Percentiles rank a stretch among this genome's conserved stretches.
phyloP scores from a whole-genome alignment of 805 yeast genomes.

The Yarrowia alimentaria region DNA sequence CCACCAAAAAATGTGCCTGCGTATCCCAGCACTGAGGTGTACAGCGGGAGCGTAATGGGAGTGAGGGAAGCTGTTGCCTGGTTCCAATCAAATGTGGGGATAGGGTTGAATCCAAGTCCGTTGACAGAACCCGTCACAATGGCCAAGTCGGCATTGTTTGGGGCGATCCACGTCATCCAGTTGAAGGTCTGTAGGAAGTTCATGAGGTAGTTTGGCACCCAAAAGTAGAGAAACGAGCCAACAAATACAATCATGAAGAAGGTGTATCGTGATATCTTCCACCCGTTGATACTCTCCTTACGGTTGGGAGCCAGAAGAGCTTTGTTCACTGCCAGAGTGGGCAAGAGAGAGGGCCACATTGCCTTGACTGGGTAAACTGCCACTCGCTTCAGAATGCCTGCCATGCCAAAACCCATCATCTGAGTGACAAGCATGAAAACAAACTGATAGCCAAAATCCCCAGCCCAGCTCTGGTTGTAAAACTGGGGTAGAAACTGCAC shows the following conservation, averaged over 20 bases:
- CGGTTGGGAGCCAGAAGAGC: slow-evolving; percentile 41
- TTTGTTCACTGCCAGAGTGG: slow-evolving; percentile 53
- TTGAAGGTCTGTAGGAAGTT: slow-evolving; percentile 52
- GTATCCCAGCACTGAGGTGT: slow-evolving; percentile 47
- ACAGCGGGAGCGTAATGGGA: slow-evolving; percentile 44
- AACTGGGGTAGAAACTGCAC: slow-evolving; percentile 39
- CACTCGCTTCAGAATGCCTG: slow-evolving; percentile 60
- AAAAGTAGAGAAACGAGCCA: slow-evolving; percentile 54
- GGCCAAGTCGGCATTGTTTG: slow-evolving; percentile 50
- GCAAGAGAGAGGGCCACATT: slow-evolving; percentile 56
- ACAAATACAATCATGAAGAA: slow-evolving; percentile 48
- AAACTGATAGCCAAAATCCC: slow-evolving; percentile 53
- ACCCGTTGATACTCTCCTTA: slow-evolving; percentile 54
- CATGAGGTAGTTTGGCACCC: slow-evolving; percentile 61
- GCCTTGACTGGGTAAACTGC: slow-evolving; percentile 52
- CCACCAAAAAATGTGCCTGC: slow-evolving; percentile 48
- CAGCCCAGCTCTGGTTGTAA: slow-evolving; percentile 37
- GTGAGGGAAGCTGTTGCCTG: slow-evolving; percentile 58
- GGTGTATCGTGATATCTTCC: slow-evolving; percentile 54
- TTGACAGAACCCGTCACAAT: slow-evolving; percentile 47
- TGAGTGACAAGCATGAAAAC: slow-evolving; percentile 55
- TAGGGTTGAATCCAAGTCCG: slow-evolving; percentile 57
- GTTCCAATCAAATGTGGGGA: slow-evolving; percentile 57
- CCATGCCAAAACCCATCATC: slow-evolving; percentile 65
- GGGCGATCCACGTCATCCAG: slow-evolving; percentile 62